A percentile compares a stretch with the other conserved stretches of the same genome.
These are phyloP conservation scores for Neospora caninum DNA, from an alignment of 169 alveolate genomes.

Conservation along the genomic window DNA sequence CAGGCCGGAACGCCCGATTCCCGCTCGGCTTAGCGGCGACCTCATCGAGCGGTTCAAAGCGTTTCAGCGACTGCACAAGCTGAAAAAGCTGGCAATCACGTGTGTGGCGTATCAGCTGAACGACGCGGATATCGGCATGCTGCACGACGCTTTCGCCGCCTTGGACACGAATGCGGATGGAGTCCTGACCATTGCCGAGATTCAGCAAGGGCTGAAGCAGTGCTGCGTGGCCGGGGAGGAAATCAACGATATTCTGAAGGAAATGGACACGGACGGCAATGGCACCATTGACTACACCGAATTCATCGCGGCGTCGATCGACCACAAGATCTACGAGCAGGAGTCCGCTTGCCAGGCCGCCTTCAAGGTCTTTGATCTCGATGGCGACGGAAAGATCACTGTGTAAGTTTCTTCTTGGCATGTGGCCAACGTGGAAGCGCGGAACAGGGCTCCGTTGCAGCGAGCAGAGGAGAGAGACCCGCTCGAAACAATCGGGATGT, in stretches of 20 bases:
- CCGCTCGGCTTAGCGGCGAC: constrained; percentile 73
- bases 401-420: constrained; percentile 71
- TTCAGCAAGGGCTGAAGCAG: constrained; percentile 71
- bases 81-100: constrained; percentile 93
- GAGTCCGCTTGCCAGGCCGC: constrained; percentile 85
- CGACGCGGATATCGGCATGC: constrained; percentile 88
- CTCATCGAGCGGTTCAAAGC: constrained; percentile 85
- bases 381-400: constrained; percentile 90
- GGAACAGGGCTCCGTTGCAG: background rate
- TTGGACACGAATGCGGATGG: constrained; percentile 94
- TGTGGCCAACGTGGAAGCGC: background rate
- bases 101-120: constrained; percentile 92
- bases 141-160: constrained; percentile 88
- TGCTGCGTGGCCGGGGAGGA: constrained; percentile 76
- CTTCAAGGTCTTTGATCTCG: constrained; percentile 91
- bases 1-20: constrained; percentile 75
- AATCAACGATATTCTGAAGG: constrained; percentile 77
- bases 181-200: constrained; percentile 79
- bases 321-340: constrained; percentile 86
- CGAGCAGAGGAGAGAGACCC: background rate
- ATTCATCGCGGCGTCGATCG: constrained; percentile 93
- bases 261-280: constrained; percentile 89
- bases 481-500: background rate
- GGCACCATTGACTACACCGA: constrained; percentile 95
- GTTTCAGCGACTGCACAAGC: constrained; percentile 86